phyloP scores from a whole-genome alignment of 306 rosid species.

The Fragaria vesca region DNA sequence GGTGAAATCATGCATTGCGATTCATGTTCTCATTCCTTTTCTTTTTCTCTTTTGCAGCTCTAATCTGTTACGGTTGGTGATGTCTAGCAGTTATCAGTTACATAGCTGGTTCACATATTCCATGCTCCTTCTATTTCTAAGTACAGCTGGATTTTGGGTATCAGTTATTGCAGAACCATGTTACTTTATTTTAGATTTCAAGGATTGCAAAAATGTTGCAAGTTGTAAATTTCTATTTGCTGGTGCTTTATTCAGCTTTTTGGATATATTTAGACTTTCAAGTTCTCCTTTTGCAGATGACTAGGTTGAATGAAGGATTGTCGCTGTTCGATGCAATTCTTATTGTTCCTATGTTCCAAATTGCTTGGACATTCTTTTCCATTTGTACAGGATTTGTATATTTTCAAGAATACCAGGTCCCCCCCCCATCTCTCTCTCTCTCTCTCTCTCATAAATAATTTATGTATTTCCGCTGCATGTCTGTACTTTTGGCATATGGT shows the following conservation, averaged over 20 bases:
- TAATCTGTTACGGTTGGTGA: constrained; percentile 76
- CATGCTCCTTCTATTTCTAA: constrained; percentile 86
- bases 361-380: constrained; percentile 97
- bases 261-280: constrained; percentile 13
- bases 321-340: constrained; percentile 94
- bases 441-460: not conserved
- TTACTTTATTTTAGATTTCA: constrained; percentile 14
- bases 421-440: not conserved
- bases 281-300: constrained; percentile 68
- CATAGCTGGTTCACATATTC: constrained; percentile 97
- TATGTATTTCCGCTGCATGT: not conserved
- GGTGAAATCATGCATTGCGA: constrained; percentile 1
- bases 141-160: constrained; percentile 99
- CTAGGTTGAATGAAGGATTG: constrained; percentile 96
- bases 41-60: constrained; percentile 53
- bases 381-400: constrained; percentile 92
- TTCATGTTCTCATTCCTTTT: constrained; percentile 26
- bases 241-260: not conserved
- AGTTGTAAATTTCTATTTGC: not conserved
- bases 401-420: constrained; percentile 95
- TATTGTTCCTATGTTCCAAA: constrained; percentile 99
- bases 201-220: constrained; percentile 13
- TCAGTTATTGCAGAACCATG: constrained; percentile 22
- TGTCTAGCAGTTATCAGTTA: constrained; percentile 84
- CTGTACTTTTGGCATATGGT: constrained; percentile 2